Evolutionary conservation across 805 yeast species (phyloP), one percentile per base, ranked within the genome.

Genomic region (Candida nemodendra): DNA sequence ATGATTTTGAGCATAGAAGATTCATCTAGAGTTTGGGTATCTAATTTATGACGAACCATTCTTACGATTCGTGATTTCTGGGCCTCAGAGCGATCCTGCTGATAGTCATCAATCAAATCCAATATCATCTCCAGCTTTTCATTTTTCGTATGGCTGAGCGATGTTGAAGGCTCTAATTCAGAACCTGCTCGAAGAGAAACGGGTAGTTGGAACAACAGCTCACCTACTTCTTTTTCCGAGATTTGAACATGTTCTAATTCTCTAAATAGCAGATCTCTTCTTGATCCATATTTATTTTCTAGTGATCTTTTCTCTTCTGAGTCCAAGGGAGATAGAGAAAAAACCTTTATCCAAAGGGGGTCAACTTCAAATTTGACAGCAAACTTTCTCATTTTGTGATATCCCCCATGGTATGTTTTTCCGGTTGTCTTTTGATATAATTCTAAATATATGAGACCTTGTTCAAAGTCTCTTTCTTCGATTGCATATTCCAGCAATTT

Each of bases 401-500:
- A 21, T 8, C 24, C 24, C 7, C 24, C 24, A 8, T 21, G 7
- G 24, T 21, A 21, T 12, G 18, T 9, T 8, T 26, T n/a, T 22
- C 38, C 33, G 19, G 27, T 22, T 14, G 17, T 24, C 12, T 25
- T 28, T 16, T 24, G 21, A 34, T 35, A 36, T 9, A 36, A 14
- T 13, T 27, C 24, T 16, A 39, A 18, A 9, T 27, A 29, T 1
- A 39, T 17, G 15, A 14, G 24, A 8, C 30, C 41, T 2, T 38
- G 38, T 13, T 27, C 24, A 13, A 27, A 24, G 25, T 42, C 46
- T 19, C 14, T 17, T 14, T 19, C 23, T 9, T n/a, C 27, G 8
- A 24, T 15, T 22, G 27, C 34, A 31, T 39, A 25, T 5, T 39
- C 31, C 32, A 42, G 5, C 18, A 42, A 14, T 22, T 14, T 15